These are phyloP conservation scores for Talaromyces liani DNA, from an alignment of 495 filamentous ascomycete species.

Conservation along the genomic window DNA sequence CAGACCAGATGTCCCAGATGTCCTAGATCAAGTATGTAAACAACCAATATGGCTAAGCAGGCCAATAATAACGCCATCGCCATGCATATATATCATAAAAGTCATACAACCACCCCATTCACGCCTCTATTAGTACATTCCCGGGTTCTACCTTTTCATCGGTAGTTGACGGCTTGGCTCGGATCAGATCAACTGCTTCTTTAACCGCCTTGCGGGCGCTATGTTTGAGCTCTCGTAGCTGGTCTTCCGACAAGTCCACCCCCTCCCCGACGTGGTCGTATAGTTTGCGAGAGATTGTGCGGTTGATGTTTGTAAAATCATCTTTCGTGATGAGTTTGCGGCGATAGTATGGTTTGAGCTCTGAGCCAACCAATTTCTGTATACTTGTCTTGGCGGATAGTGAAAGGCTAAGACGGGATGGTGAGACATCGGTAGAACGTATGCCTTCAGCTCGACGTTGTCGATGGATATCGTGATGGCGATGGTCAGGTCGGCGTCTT, in stretches of 20 bases:
- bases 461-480: background rate
- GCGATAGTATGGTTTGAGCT: constrained; percentile 69
- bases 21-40: background rate
- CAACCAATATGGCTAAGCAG: background rate
- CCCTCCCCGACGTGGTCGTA: constrained; percentile 70
- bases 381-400: constrained; percentile 72
- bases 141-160: background rate
- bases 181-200: constrained; percentile 42
- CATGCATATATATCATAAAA: background rate
- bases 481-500: constrained; percentile 4
- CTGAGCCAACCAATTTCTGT: constrained; percentile 69
- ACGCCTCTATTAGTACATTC: constrained; percentile 2
- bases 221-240: constrained; percentile 56
- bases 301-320: constrained; percentile 83
- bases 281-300: constrained; percentile 71
- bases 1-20: background rate
- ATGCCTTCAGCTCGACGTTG: constrained; percentile 10
- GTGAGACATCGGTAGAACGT: constrained; percentile 48
- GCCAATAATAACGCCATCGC: background rate
- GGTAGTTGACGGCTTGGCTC: background rate
- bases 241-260: constrained; percentile 47
- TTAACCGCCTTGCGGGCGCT: constrained; percentile 69
- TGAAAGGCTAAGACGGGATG: constrained; percentile 49
- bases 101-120: background rate
- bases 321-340: constrained; percentile 63